phyloP scores from a whole-genome alignment of 2,329 filamentous ascomycete species.

The Colletotrichum musicola region DNA sequence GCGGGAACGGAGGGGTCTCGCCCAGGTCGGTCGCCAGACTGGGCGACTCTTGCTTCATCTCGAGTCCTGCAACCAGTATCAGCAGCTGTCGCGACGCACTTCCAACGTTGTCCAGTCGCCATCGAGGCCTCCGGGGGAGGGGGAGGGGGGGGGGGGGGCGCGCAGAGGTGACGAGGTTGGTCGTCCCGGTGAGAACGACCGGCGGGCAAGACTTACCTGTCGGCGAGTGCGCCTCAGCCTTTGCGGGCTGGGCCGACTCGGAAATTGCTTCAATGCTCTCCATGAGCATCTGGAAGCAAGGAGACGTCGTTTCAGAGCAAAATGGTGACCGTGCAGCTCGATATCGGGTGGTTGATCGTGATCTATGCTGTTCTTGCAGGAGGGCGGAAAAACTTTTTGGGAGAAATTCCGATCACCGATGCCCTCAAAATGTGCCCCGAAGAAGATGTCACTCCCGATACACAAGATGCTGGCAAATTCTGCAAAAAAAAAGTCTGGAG shows the following conservation, averaged over 20 bases:
- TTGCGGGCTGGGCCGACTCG: slow-evolving; percentile 54
- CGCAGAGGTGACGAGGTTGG: slow-evolving; percentile 24
- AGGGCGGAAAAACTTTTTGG: slow-evolving; percentile 55
- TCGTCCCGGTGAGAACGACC: neutral
- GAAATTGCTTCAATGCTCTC: slow-evolving; percentile 53
- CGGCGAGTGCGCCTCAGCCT: slow-evolving; percentile 50
- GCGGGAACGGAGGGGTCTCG: slow-evolving; percentile 50
- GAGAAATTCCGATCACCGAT: slow-evolving; percentile 48
- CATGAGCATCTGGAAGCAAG: slow-evolving; percentile 33
- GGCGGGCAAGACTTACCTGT: slow-evolving; percentile 48
- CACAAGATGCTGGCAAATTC: slow-evolving; percentile 48
- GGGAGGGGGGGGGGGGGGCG: too few species aligned
- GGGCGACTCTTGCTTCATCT: slow-evolving; percentile 54
- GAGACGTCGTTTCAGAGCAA: slow-evolving; percentile 17
- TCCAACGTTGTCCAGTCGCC: neutral
- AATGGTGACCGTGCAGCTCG: slow-evolving; percentile 23
- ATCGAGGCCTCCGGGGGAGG: slow-evolving; percentile 18
- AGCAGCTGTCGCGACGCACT: slow-evolving; percentile 40
- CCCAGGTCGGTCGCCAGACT: slow-evolving; percentile 48
- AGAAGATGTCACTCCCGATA: slow-evolving; percentile 52
- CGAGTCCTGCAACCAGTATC: slow-evolving; percentile 44
- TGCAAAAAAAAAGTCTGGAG: slow-evolving; percentile 51
- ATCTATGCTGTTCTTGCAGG: slow-evolving; percentile 29
- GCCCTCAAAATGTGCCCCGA: slow-evolving; percentile 58
- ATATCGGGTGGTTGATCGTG: slow-evolving; percentile 21